Evolutionary conservation across 1,284 basidiomycete genomes (phyloP).

Genomic region (Naganishia liquefaciens): DNA sequence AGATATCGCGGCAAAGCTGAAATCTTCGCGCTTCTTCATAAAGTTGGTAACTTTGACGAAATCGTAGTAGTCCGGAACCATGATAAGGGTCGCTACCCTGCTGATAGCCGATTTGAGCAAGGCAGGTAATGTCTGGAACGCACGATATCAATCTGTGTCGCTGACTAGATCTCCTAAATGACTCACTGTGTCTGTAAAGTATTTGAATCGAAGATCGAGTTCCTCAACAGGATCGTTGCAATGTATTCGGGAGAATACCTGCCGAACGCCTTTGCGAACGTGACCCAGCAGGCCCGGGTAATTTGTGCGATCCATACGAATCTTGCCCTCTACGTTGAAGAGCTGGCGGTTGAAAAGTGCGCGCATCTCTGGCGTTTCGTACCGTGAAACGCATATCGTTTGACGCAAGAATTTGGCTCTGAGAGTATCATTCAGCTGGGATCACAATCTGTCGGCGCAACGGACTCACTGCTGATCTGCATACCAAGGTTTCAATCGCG

Average conservation of each 20-base stretch:
- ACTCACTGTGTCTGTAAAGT: slow-evolving; percentile 79
- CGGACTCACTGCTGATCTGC: slow-evolving; percentile 79
- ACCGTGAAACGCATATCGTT: slow-evolving; percentile 81
- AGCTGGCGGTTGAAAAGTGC: slow-evolving; percentile 71
- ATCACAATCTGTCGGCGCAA: background rate
- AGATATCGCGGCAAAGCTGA: slow-evolving; percentile 78
- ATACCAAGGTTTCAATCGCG: slow-evolving; percentile 96
- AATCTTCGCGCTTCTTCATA: slow-evolving; percentile 70
- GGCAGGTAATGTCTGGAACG: slow-evolving; percentile 67
- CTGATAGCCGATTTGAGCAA: slow-evolving; percentile 88
- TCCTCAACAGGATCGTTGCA: slow-evolving; percentile 69
- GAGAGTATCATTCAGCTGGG: background rate
- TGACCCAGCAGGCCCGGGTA: slow-evolving; percentile 65
- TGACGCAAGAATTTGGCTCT: slow-evolving; percentile 83
- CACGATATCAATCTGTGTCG: slow-evolving; percentile 23
- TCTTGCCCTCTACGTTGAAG: slow-evolving; percentile 81
- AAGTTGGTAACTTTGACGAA: slow-evolving; percentile 88
- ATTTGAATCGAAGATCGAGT: slow-evolving; percentile 78
- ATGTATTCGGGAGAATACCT: slow-evolving; percentile 57
- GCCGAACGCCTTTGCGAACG: slow-evolving; percentile 77
- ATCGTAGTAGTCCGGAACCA: slow-evolving; percentile 94
- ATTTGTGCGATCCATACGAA: slow-evolving; percentile 62
- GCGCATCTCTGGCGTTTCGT: slow-evolving; percentile 86
- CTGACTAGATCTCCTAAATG: background rate
- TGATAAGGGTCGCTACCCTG: slow-evolving; percentile 80